phyloP scores from a whole-genome alignment of 225 moss, liverwort and hornwort species.

The Pleurozium schreberi region DNA sequence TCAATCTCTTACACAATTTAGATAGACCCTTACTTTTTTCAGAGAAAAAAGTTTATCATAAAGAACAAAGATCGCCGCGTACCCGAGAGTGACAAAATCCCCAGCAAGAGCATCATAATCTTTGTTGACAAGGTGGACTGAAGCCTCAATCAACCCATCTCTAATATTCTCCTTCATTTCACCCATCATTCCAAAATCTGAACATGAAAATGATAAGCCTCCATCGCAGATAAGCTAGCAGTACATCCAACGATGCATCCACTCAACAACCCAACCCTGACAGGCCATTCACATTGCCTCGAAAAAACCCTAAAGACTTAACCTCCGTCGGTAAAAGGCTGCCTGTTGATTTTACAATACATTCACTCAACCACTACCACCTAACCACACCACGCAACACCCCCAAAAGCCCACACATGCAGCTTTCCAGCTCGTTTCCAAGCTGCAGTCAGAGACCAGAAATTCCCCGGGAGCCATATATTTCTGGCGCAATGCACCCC shows the following conservation, averaged over 20 bases:
- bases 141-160: conserved; percentile 82
- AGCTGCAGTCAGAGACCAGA: not conserved
- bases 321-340: not conserved
- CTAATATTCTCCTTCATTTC: conserved; percentile 78
- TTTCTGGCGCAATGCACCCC: not conserved
- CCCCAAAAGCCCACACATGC: not conserved
- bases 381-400: not conserved
- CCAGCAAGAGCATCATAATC: conserved; percentile 80
- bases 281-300: not conserved
- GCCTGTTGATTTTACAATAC: not conserved
- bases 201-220: not conserved
- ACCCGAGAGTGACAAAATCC: conserved; percentile 98
- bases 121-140: conserved; percentile 85
- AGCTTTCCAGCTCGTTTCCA: not conserved
- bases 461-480: not conserved
- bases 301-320: not conserved
- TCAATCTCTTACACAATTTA: not conserved
- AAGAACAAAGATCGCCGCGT: no score
- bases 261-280: not conserved
- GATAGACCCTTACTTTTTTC: no score
- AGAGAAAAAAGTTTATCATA: no score
- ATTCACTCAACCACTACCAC: not conserved
- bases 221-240: not conserved
- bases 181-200: conserved; percentile 99
- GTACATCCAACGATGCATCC: not conserved